Base-by-base conservation (phyloP, 2,329 filamentous ascomycete genomes). In the Emergomyces pasteurianus region DNA sequence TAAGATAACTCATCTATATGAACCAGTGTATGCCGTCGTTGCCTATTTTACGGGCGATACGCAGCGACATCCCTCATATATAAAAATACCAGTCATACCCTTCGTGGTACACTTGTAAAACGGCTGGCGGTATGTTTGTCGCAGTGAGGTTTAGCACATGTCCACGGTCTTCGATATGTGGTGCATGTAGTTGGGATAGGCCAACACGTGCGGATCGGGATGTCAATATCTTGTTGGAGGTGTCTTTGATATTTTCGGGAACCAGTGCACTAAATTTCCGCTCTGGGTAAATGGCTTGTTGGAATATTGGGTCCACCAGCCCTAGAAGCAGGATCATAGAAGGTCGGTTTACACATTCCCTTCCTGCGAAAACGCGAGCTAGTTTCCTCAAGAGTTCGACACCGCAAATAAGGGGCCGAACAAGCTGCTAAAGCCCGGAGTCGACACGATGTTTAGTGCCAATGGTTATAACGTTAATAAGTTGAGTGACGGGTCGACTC, bases 401-500 rank as follows among this genome's bases (percentile, higher is more conserved):
- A 9, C 31, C 3, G 31, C 21, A 8, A 38, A 36, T 2, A 23
- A 34, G 12, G 23, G 18, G 31, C 21, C 31, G n/a, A 36, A 40
- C 12, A n/a, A 16, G n/a, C n/a, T 40, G 50, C 6, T 5, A 14
- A n/a, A 53, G 21, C 18, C 2, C 14, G 28, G 3, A 31, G 28
- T 2, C 9, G 18, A 31, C n/a, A 23, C 23, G 21, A 53, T 43
- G 14, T 23, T 34, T 61, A 58, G 50, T 28, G 43, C 50, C 31
- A 28, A 36, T 31, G 42, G 18, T 7, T 40, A 16, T 40, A 26
- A 21, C 2, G 3, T 7, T 40, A 40, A n/a, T 10, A 7, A 23
- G 21, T 12, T 55, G 9, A 18, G 36, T 21, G 2, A 47, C 18
- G 14, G 5, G 28, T 53, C 26, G 28, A n/a, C 42, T 73, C 71